Evolutionary conservation across 2,329 filamentous ascomycete species (phyloP).

Genomic region (Talaromyces sp.): DNA sequence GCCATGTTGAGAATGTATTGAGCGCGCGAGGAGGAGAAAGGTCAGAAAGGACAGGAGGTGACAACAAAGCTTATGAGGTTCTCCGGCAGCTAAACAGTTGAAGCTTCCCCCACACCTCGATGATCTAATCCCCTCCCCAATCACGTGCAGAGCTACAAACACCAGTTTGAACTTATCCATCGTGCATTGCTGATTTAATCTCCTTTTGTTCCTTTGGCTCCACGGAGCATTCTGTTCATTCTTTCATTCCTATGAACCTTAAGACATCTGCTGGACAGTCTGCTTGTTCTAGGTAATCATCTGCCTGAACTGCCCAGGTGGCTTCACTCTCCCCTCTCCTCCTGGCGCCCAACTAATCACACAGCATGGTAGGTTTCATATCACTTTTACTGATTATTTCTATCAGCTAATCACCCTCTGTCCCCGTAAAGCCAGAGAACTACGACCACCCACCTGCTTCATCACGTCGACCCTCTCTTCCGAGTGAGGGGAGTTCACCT

Average conservation of each 20-base stretch:
- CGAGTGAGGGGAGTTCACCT: constrained; percentile 9
- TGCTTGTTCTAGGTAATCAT: background rate
- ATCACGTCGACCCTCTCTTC: constrained; percentile 28
- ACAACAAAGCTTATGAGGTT: background rate
- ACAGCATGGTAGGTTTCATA: constrained; percentile 27
- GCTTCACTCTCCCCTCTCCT: background rate
- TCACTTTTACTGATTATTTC: constrained; percentile 10
- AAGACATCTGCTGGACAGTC: background rate
- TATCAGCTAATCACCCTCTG: constrained; percentile 4
- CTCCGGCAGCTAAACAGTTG: constrained; percentile 7
- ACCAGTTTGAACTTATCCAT: background rate
- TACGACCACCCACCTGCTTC: constrained; percentile 47
- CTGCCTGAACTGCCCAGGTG: background rate
- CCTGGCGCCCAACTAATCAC: background rate
- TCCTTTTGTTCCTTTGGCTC: background rate
- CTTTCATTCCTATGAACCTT: background rate
- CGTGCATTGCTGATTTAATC: background rate
- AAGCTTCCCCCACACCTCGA: constrained; percentile 22
- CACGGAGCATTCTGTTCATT: background rate
- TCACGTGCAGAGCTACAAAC: constrained; percentile 22
- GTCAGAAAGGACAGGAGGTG: background rate
- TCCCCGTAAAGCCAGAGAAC: constrained; percentile 42
- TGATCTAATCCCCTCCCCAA: constrained; percentile 26
- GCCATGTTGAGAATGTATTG: constrained; percentile 25
- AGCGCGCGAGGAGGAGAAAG: too few relatives aligned